Base-by-base conservation (phyloP, 257 asterid genomes). In the Gentiana straminea region DNA sequence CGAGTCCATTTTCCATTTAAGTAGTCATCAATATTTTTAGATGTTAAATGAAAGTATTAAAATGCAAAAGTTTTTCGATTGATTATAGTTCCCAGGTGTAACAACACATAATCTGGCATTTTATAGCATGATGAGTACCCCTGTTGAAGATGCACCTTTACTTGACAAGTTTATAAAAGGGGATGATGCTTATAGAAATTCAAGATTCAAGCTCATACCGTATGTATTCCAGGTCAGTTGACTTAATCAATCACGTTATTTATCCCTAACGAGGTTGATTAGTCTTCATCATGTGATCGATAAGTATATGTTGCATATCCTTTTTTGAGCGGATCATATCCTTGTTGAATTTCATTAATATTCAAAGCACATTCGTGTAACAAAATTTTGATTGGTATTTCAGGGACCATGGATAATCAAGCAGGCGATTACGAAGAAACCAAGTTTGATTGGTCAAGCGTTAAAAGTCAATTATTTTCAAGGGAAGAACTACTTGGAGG, bases 171-270 rank as follows among this genome's bases (percentile, higher is more conserved):
- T 92, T 60, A 78, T 92, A 73, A 79, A 81, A 50, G 99, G 97
- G 46, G 99, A 92, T 57, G 94, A 92, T 81, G 84, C 94, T 55
- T 88, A 70, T 59, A 75, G 99, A 75, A 88, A 92, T 77, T 86
- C 99, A 4, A 88, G 95, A 88, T 92, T 92, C 87, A 92, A 92
- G 77, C 97, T 92, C 78, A 92, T 92, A 65, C 98, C 98, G 35
- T 88, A 79, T 65, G 85, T 92, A 73, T 88, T 95, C 6, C 77
- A 80, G 94, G 98, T 91, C 61, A 60, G 77, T 52, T 47, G n/a
- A 41, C 45, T 63, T 13, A 3, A 8, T 39, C 9, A 3, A 8
- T 39, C 44, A 39, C 8, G 44, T 4, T 39, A 39, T 39, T 39
- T 4, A 4, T 39, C 44, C 2, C 8, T 39, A 39, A 39, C 8